Percentiles rank a stretch among this genome's conserved stretches.
phyloP scores from a whole-genome alignment of 192 early-diverging fungal species.

The Martensiomyces pterosporus region DNA sequence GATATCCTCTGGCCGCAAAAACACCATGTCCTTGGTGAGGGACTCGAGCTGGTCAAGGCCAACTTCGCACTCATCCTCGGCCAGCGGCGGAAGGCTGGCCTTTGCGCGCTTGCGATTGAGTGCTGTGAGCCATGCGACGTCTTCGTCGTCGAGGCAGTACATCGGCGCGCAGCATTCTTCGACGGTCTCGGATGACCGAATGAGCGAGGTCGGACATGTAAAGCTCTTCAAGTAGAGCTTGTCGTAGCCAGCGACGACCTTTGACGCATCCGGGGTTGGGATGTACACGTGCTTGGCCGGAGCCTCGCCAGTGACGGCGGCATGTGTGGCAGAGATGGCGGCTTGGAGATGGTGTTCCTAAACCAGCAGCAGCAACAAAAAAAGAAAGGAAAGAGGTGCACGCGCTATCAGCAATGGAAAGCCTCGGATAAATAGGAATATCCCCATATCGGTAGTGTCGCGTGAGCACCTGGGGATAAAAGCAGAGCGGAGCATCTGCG shows the following conservation, averaged over 20 bases:
- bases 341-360: slow-evolving; percentile 95
- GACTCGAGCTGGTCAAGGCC: slow-evolving; percentile 75
- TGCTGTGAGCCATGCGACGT: slow-evolving; percentile 63
- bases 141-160: slow-evolving; percentile 88
- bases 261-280: slow-evolving; percentile 90
- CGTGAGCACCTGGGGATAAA: no score
- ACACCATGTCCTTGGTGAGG: slow-evolving; percentile 63
- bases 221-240: slow-evolving; percentile 66
- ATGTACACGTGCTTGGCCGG: slow-evolving; percentile 64
- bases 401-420: slow-evolving; percentile 5
- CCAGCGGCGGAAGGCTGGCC: slow-evolving; percentile 21
- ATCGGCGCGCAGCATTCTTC: slow-evolving; percentile 84
- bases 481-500: no score
- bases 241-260: slow-evolving; percentile 61
- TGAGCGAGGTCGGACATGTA: slow-evolving; percentile 69
- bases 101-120: slow-evolving; percentile 26
- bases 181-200: slow-evolving; percentile 81
- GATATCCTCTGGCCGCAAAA: slow-evolving; percentile 29
- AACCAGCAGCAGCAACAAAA: no score
- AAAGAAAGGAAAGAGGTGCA: slow-evolving; percentile 1
- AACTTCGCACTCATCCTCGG: slow-evolving; percentile 74
- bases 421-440: no score
- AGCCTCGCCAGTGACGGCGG: slow-evolving; percentile 57
- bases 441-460: no score
- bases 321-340: slow-evolving; percentile 75